Evolutionary conservation across 2,329 filamentous ascomycete species (phyloP).

Genomic region (Cordyceps pruinosa): DNA sequence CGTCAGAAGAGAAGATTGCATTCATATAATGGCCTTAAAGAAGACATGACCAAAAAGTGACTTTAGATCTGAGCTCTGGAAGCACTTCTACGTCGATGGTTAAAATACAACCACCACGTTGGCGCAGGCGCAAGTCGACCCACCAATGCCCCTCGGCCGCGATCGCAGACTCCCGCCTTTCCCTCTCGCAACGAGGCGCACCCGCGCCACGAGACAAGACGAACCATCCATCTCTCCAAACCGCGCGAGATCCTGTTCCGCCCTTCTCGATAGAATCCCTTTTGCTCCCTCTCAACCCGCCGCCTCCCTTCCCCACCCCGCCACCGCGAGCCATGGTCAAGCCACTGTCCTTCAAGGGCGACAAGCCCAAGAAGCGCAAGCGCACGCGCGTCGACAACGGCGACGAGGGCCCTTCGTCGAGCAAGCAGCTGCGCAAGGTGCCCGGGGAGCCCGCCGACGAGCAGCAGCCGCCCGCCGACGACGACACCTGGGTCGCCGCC

Average conservation of each 20-base stretch:
- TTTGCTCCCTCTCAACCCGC: neutral
- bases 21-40: too few relatives aligned
- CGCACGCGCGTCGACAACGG: constrained; percentile 56
- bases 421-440: constrained; percentile 18
- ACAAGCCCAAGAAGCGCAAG: constrained; percentile 89
- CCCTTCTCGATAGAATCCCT: neutral
- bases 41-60: too few relatives aligned
- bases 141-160: too few relatives aligned
- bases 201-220: neutral
- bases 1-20: too few relatives aligned
- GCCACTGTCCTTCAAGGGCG: constrained; percentile 90
- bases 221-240: neutral
- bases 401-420: constrained; percentile 35
- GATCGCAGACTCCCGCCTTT: neutral
- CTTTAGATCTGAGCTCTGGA: too few relatives aligned
- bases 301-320: neutral
- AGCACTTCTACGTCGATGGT: too few relatives aligned
- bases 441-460: constrained; percentile 21
- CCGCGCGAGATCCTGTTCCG: neutral
- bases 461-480: constrained; percentile 43
- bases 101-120: too few relatives aligned
- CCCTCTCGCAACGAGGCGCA: constrained; percentile 4
- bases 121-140: too few relatives aligned
- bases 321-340: constrained; percentile 63
- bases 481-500: constrained; percentile 89